Evolutionary conservation across 768 basidiomycete genomes (phyloP).

Genomic region (Favolaschia claudopus): DNA sequence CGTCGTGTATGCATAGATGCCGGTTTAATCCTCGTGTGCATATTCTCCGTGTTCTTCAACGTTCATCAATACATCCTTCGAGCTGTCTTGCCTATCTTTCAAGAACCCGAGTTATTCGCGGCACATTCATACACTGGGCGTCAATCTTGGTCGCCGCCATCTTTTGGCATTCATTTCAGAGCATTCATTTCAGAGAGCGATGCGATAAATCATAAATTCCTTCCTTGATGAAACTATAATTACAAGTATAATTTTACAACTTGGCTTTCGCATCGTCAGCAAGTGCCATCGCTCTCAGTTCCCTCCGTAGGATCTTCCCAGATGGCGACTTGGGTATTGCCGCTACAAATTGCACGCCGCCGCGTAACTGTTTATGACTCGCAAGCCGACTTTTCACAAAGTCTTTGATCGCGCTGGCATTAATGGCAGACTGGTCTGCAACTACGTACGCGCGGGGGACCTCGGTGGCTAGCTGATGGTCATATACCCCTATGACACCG

Average conservation of each 20-base stretch:
- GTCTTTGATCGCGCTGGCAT: slow-evolving; percentile 18
- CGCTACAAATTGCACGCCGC: slow-evolving; percentile 17
- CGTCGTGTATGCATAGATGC: background rate
- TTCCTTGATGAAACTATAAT: too few species aligned
- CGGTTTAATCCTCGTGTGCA: background rate
- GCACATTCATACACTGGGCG: too few species aligned
- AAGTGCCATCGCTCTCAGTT: slow-evolving; percentile 17
- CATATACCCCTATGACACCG: slow-evolving; percentile 36
- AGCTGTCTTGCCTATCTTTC: too few species aligned
- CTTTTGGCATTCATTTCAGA: too few species aligned
- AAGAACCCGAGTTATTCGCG: too few species aligned
- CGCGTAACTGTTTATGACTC: slow-evolving; percentile 15
- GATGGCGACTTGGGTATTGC: slow-evolving; percentile 20
- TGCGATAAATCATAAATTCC: too few species aligned
- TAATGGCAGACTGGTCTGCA: slow-evolving; percentile 8
- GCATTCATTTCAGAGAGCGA: too few species aligned
- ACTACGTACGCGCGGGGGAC: slow-evolving; percentile 29
- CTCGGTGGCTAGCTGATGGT: slow-evolving; percentile 17
- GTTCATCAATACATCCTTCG: too few species aligned
- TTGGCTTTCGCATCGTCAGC: slow-evolving; percentile 6
- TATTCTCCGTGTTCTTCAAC: too few species aligned
- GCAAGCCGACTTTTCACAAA: slow-evolving; percentile 22
- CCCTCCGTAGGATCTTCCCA: slow-evolving; percentile 27
- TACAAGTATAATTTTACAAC: slow-evolving; percentile 8
- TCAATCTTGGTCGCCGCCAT: too few species aligned